These are phyloP conservation scores for Aurantiochytrium sp. DNA, from an alignment of 108 stramenopile genomes.

Conservation along the genomic window DNA sequence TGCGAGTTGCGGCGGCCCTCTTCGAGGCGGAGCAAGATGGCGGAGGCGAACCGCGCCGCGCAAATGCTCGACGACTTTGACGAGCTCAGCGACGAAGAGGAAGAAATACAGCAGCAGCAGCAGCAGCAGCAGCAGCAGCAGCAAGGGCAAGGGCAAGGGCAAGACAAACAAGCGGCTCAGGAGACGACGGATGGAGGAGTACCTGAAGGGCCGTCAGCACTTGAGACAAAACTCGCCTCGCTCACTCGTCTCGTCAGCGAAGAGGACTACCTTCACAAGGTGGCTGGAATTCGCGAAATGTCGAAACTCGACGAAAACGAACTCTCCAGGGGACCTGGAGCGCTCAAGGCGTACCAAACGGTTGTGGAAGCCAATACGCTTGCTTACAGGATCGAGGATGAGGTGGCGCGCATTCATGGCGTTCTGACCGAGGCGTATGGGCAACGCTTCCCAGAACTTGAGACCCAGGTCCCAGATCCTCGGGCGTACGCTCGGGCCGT, in stretches of 20 bases:
- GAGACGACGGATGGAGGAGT: no score
- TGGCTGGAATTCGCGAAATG: no score
- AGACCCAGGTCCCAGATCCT: slow-evolving; percentile 72
- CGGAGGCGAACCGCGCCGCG: background rate
- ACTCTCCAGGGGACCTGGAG: background rate
- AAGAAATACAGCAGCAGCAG: background rate
- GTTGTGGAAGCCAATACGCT: slow-evolving; percentile 36
- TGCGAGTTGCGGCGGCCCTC: no score
- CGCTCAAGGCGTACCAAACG: slow-evolving; percentile 33
- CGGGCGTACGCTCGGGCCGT: slow-evolving; percentile 75
- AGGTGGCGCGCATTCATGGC: slow-evolving; percentile 39
- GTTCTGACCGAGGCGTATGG: slow-evolving; percentile 45
- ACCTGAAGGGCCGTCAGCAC: no score
- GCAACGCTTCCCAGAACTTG: slow-evolving; percentile 73
- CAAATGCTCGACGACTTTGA: background rate
- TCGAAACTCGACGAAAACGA: no score
- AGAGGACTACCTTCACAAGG: no score
- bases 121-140: no score
- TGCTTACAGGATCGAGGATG: slow-evolving; percentile 47
- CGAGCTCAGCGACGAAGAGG: background rate
- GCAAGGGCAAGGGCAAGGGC: no score
- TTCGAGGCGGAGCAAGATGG: background rate
- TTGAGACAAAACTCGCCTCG: no score
- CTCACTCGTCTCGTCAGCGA: no score
- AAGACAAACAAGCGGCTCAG: no score